These are phyloP conservation scores for Trematosphaeria pertusa DNA, from an alignment of 2,329 filamentous ascomycete species.

Conservation along the genomic window DNA sequence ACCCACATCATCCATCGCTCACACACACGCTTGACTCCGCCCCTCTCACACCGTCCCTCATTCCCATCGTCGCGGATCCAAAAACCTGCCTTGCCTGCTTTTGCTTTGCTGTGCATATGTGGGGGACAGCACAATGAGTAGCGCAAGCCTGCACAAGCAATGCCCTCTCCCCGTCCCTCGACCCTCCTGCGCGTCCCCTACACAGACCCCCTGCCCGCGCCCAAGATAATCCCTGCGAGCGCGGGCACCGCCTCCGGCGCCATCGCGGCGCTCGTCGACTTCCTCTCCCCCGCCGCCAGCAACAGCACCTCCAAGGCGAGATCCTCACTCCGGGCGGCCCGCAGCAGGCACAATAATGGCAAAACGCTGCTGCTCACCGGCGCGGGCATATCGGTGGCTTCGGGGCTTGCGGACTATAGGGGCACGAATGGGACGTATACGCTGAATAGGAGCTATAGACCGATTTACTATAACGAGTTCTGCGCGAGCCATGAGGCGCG, in stretches of 20 bases:
- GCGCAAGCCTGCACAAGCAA: too few species aligned
- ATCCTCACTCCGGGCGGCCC: too few species aligned
- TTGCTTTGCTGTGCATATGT: too few species aligned
- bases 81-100: too few species aligned
- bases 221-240: constrained; percentile 74
- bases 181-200: constrained; percentile 89
- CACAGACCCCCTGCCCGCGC: constrained; percentile 79
- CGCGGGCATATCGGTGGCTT: constrained; percentile 91
- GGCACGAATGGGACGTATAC: constrained; percentile 91
- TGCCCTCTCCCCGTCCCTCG: neutral
- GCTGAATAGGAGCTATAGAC: constrained; percentile 86
- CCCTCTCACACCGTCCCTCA: too few species aligned
- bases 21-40: too few species aligned
- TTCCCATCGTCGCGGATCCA: too few species aligned
- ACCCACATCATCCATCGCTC: too few species aligned
- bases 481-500: constrained; percentile 79
- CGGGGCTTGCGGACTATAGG: constrained; percentile 90
- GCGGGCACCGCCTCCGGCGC: constrained; percentile 76
- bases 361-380: constrained; percentile 75
- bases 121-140: too few species aligned
- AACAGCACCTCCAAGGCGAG: too few species aligned
- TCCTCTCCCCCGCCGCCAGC: constrained; percentile 63
- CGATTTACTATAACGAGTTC: constrained; percentile 95
- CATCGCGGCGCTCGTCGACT: constrained; percentile 76
- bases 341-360: constrained; percentile 44